Conservation (phyloP, 1,284 basidiomycete genomes). For the Sanguinoderma infundibulare region DNA sequence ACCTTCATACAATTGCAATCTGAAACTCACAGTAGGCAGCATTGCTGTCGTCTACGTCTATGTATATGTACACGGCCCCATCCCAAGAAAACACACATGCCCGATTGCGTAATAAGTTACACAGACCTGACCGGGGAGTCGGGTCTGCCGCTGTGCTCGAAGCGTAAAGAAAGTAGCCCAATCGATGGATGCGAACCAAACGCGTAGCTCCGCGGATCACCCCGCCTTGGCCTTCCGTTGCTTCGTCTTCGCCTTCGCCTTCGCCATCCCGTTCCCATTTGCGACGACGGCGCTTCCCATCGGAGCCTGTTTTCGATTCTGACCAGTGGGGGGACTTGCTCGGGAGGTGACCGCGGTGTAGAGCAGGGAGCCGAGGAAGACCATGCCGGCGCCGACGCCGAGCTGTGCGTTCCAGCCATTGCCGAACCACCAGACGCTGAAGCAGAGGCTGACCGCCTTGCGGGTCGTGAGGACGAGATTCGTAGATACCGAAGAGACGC, state of each 20-base stretch:
- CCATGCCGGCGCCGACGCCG: conserved; percentile 65
- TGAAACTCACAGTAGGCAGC: not conserved
- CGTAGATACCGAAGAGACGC: conserved; percentile 73
- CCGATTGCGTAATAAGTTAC: not conserved
- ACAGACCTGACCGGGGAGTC: not conserved
- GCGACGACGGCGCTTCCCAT: not conserved
- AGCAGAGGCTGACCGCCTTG: conserved; percentile 72
- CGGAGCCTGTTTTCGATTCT: not conserved
- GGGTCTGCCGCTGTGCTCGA: not conserved
- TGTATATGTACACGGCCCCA: no score
- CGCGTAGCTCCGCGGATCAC: not conserved
- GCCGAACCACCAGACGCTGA: conserved; percentile 80
- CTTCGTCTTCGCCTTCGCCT: not conserved
- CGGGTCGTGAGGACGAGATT: conserved; percentile 73
- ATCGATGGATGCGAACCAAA: not conserved
- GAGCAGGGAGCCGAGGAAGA: conserved; percentile 66
- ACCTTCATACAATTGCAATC: not conserved
- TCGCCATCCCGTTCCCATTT: not conserved
- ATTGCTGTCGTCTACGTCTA: not conserved
- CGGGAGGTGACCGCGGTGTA: conserved; percentile 40
- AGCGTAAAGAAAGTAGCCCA: not conserved
- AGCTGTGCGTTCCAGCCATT: conserved; percentile 67
- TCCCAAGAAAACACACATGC: not conserved
- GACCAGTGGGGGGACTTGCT: not conserved
- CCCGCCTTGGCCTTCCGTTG: conserved; percentile 5